Base-by-base conservation (phyloP, 495 filamentous ascomycete species). In the Baudoinia panamericana region DNA sequence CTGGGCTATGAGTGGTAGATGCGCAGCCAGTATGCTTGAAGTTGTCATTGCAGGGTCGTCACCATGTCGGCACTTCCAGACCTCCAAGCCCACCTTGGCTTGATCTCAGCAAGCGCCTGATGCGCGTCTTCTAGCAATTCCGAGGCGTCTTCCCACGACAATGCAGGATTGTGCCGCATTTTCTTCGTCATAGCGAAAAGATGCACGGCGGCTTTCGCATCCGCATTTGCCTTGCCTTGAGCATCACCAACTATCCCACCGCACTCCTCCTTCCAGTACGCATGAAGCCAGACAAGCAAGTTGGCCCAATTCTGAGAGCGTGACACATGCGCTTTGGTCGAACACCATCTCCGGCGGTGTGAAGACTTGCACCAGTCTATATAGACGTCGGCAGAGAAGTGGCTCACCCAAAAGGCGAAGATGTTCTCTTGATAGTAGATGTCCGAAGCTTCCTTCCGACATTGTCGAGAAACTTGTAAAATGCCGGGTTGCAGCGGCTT, bases 351-450 rank as follows among this genome's bases (percentile, higher is more conserved):
- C 8, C 34, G 18, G 19, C 22, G 34, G 2, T 19, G 34, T 5
- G 40, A 43, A 8, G 30, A 25, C 7, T 35, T 5, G 20, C 13
- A 26, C 40, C 40, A 43, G 12, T 36, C 16, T 4, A 34, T 24
- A 17, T 34, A 34, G 18, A 26, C 16, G 6, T 18, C 11, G 22
- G 30, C 40, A n/a, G 34, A 20, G 40, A 34, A 34, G 30, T 37
- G 15, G 6, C 8, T 12, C 16, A 44, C 22, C 16, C 18, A 15
- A 33, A 44, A 37, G 3, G 11, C 5, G 33, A 44, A 44, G 1
- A 5, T 30, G 26, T 44, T 36, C 41, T 36, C 31, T 7, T 44
- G 15, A 25, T 44, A 44, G 32, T 37, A 44, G 23, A 44, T 44
- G 18, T 29, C 30, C 23, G 18, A 23, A 4, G 32, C 33, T 25